Evolutionary conservation across 2,329 filamentous ascomycete species (phyloP).

Genomic region (Elsinoe batatas): DNA sequence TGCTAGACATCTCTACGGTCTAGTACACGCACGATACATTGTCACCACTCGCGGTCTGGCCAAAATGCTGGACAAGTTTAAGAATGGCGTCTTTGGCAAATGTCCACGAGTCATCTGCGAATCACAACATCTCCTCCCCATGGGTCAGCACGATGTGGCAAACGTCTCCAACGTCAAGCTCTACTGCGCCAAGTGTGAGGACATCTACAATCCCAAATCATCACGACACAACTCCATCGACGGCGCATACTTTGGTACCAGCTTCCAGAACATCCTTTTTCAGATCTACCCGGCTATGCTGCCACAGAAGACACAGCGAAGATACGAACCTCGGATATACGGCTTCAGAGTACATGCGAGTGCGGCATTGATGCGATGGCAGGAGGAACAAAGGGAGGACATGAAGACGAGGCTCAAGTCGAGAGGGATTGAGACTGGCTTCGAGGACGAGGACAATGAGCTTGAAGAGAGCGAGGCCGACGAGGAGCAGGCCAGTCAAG

Average conservation of each 20-base stretch:
- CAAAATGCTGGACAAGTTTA: conserved; percentile 99
- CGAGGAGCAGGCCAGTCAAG: conserved; percentile 46
- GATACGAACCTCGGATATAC: conserved; percentile 84
- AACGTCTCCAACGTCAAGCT: conserved; percentile 88
- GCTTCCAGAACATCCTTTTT: conserved; percentile 98
- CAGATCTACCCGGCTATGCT: conserved; percentile 91
- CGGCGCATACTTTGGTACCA: conserved; percentile 94
- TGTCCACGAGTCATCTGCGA: conserved; percentile 94
- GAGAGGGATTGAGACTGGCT: conserved; percentile 62
- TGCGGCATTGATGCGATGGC: conserved; percentile 84
- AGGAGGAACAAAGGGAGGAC: conserved; percentile 67
- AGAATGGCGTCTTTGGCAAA: conserved; percentile 95
- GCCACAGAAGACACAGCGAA: conserved; percentile 71
- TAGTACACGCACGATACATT: conserved; percentile 93
- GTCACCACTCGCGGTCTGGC: conserved; percentile 87
- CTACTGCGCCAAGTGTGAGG: conserved; percentile 94
- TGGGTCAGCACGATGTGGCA: conserved; percentile 84
- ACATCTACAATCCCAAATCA: conserved; percentile 97
- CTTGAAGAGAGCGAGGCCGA: conserved; percentile 48
- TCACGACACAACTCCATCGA: conserved; percentile 91
- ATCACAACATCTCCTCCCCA: conserved; percentile 83
- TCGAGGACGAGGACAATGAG: conserved; percentile 57
- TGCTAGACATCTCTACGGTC: conserved; percentile 84
- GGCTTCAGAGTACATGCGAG: conserved; percentile 92
- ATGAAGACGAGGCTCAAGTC: conserved; percentile 70